Evolutionary conservation across 164 flowering plant genomes (phyloP).

Genomic region (Vitis rotundifolia): DNA sequence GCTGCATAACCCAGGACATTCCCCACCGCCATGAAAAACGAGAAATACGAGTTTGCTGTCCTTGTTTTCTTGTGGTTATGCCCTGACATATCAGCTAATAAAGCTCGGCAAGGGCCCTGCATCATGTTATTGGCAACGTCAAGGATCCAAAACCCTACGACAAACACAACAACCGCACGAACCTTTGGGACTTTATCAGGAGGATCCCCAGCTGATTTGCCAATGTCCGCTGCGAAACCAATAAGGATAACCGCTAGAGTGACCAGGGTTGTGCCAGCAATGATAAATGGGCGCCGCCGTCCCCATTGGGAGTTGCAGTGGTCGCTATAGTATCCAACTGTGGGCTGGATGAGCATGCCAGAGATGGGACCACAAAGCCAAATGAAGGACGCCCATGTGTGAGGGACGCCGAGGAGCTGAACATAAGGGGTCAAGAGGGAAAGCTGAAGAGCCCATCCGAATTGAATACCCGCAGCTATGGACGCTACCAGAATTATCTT

Average conservation of each 20-base stretch:
- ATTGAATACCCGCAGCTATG: slow-evolving; percentile 72
- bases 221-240: slow-evolving; percentile 54
- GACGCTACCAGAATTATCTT: slow-evolving; percentile 49
- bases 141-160: slow-evolving; percentile 75
- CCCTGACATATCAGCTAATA: slow-evolving; percentile 62
- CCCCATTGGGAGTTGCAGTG: slow-evolving; percentile 44
- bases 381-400: slow-evolving; percentile 65
- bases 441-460: slow-evolving; percentile 86
- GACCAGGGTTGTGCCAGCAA: slow-evolving; percentile 43
- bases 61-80: slow-evolving; percentile 6
- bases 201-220: slow-evolving; percentile 10
- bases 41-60: slow-evolving; percentile 16
- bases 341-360: slow-evolving; percentile 64
- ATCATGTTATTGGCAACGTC: slow-evolving; percentile 77
- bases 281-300: slow-evolving; percentile 57
- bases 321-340: slow-evolving; percentile 51
- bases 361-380: slow-evolving; percentile 90
- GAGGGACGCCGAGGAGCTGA: slow-evolving; percentile 72
- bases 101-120: slow-evolving; percentile 66
- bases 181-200: slow-evolving; percentile 18
- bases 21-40: slow-evolving; percentile 22
- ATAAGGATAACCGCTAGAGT: slow-evolving; percentile 45
- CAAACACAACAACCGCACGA: slow-evolving; percentile 54
- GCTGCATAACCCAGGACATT: slow-evolving; percentile 15
- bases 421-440: slow-evolving; percentile 73